phyloP scores from a whole-genome alignment of 116 monocot species.

The Phalaenopsis hybrid region DNA sequence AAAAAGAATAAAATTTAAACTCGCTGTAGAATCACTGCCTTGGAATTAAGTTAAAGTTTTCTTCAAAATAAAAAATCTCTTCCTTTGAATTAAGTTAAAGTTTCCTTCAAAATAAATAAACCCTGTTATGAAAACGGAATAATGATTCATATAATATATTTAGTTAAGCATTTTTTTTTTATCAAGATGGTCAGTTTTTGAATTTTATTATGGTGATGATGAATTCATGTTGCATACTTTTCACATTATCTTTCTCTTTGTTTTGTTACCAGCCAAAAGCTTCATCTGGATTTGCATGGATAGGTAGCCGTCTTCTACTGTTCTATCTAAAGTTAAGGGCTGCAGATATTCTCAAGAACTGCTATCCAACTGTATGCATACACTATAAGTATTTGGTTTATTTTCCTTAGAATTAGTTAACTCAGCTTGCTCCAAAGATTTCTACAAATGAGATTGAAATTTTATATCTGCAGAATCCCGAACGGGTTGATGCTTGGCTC shows the following conservation, averaged over 20 bases:
- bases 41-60: not conserved
- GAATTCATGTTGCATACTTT: not conserved
- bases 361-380: conserved; percentile 69
- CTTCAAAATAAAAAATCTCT: not conserved
- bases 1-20: not conserved
- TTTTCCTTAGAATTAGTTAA: not conserved
- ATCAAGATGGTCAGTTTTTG: not conserved
- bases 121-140: not conserved
- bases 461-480: conserved; percentile 43
- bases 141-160: not conserved
- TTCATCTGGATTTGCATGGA: conserved; percentile 42
- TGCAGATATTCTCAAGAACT: conserved; percentile 44
- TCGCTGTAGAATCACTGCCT: not conserved
- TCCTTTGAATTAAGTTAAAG: too few relatives aligned
- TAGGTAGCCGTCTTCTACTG: conserved; percentile 54
- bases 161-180: not conserved
- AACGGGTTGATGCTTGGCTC: conserved; percentile 58
- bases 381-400: conserved; percentile 7
- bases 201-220: not conserved
- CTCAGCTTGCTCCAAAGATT: not conserved
- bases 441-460: not conserved
- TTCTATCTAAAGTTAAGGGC: conserved; percentile 48
- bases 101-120: not conserved
- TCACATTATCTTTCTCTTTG: not conserved
- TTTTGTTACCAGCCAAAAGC: conserved; percentile 27